Evolutionary conservation across 495 filamentous ascomycete species (phyloP).

Genomic region (Annulohypoxylon moriforme): DNA sequence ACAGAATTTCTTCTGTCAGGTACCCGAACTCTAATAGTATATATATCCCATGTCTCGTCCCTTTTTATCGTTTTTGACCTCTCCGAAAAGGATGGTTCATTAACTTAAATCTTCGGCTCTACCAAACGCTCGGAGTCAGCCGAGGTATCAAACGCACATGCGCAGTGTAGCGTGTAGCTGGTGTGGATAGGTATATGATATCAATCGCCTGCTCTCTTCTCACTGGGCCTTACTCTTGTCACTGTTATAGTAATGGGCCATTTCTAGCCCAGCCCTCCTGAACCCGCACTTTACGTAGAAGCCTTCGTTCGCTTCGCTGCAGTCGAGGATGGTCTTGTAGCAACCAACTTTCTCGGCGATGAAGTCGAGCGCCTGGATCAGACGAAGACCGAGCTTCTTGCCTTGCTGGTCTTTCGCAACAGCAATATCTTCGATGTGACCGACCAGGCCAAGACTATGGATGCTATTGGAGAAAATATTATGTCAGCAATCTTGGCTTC

Average conservation of each 20-base stretch:
- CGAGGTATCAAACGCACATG: conserved; percentile 28
- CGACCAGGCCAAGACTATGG: conserved; percentile 79
- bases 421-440: conserved; percentile 98
- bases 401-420: conserved; percentile 94
- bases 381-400: conserved; percentile 90
- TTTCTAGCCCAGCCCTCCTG: conserved; percentile 90
- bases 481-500: conserved; percentile 21
- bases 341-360: conserved; percentile 86
- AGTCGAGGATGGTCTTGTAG: conserved; percentile 82
- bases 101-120: conserved; percentile 42
- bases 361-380: conserved; percentile 94
- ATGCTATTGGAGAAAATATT: conserved; percentile 60
- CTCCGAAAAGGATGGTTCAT: conserved; percentile 9
- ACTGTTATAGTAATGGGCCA: conserved; percentile 91
- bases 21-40: conserved; percentile 40
- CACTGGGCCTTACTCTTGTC: conserved; percentile 59
- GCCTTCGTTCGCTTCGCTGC: conserved; percentile 83
- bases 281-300: conserved; percentile 99
- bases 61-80: conserved; percentile 8
- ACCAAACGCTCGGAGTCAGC: conserved; percentile 31
- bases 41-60: conserved; percentile 22
- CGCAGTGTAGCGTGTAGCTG: not conserved
- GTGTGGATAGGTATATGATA: conserved; percentile 9
- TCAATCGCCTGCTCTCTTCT: conserved; percentile 10
- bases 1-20: conserved; percentile 12